phyloP scores from a whole-genome alignment of 2,329 filamentous ascomycete genomes.

The Aspergillus sp. region DNA sequence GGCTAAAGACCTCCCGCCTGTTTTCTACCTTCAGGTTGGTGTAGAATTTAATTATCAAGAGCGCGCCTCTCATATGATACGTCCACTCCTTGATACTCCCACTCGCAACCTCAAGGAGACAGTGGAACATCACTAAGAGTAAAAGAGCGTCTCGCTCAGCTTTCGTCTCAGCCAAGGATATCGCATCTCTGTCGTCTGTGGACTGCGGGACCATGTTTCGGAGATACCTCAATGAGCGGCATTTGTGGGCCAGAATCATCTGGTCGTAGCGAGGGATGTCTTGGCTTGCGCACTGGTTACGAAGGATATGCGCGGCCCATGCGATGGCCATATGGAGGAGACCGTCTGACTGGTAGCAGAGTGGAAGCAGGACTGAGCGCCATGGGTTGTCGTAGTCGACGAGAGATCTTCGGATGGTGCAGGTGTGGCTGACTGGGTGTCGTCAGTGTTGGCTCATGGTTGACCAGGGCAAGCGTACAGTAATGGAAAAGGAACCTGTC shows the following conservation, averaged over 20 bases:
- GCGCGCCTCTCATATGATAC: conserved; percentile 2
- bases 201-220: not conserved
- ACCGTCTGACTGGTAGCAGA: not conserved
- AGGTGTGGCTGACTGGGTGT: not conserved
- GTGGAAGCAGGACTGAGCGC: not conserved
- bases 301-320: conserved; percentile 5
- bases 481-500: conserved; percentile 1
- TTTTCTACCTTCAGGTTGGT: not conserved
- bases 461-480: not conserved
- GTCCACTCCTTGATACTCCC: conserved; percentile 3
- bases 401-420: conserved; percentile 1
- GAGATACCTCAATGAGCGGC: not conserved
- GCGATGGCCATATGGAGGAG: conserved; percentile 5
- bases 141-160: not conserved
- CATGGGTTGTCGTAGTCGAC: not conserved
- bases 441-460: not conserved
- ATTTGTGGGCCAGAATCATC: not conserved
- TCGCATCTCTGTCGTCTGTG: not conserved
- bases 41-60: conserved; percentile 1
- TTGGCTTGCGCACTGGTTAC: not conserved
- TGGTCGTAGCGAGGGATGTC: not conserved
- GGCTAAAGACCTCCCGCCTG: not conserved
- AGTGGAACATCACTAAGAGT: conserved; percentile 2
- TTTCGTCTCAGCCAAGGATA: not conserved
- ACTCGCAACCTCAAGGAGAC: conserved; percentile 1